Percentiles rank a stretch among this genome's conserved stretches.
phyloP scores from a whole-genome alignment of 2,329 filamentous ascomycete species.

The Fusarium concolor region DNA sequence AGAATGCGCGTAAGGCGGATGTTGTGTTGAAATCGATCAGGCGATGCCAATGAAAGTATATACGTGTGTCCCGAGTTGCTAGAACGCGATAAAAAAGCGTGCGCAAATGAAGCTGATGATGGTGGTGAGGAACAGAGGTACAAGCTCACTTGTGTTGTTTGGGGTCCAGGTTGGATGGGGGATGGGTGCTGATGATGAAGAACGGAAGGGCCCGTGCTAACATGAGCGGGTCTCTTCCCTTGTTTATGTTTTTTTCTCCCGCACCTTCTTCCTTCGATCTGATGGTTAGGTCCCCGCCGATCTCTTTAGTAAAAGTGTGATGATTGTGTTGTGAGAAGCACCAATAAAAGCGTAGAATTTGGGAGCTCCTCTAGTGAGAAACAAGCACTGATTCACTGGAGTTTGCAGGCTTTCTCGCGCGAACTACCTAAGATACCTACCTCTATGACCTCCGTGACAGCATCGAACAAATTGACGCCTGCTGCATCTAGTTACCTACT shows the following conservation, averaged over 20 bases:
- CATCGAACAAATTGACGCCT: no score
- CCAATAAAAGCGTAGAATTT: conserved; percentile 9
- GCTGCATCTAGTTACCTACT: no score
- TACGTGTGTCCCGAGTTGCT: neutral
- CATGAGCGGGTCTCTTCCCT: conserved; percentile 24
- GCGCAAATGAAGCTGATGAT: conserved; percentile 27
- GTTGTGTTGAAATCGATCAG: neutral
- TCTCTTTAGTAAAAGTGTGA: conserved; percentile 6
- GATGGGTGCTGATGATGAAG: conserved; percentile 17
- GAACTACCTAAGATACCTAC: no score
- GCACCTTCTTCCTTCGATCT: conserved; percentile 17
- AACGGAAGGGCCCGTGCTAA: conserved; percentile 28
- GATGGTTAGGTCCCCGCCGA: conserved; percentile 29
- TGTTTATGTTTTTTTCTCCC: conserved; percentile 44
- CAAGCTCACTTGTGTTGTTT: conserved; percentile 30
- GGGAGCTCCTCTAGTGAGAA: neutral
- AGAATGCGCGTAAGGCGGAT: conserved; percentile 43
- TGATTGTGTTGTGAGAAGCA: conserved; percentile 4
- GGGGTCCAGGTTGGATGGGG: conserved; percentile 31
- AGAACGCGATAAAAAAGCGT: neutral
- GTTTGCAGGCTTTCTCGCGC: neutral
- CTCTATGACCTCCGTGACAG: no score
- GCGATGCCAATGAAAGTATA: neutral
- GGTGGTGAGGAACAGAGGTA: conserved; percentile 31
- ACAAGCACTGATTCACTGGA: conserved; percentile 17